Base-by-base conservation (phyloP, 225 moss, liverwort and hornwort species). In the Physcomitrellopsis africana region DNA sequence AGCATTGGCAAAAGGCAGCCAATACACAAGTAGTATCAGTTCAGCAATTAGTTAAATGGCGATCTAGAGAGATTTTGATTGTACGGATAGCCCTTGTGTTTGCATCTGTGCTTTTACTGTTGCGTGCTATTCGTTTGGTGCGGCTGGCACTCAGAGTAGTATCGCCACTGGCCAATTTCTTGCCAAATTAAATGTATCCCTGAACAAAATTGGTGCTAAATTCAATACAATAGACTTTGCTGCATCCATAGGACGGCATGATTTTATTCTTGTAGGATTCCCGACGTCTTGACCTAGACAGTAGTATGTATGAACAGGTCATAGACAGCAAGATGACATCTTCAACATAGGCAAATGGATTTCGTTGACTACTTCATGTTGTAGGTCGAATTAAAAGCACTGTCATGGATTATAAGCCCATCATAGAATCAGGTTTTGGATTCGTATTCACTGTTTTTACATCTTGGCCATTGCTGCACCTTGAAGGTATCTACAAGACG, bases 1-100 rank as follows among this genome's bases (percentile, higher is more conserved):
- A 89, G 74, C 89, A 85, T 3, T 89, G 89, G 89, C 89, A 89
- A 29, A 86, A 81, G 68, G 66, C 77, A 60, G 89, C 83, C 74
- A 89, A 89, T 45, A 89, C 89, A 24, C 63, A 83, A 67, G 51
- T 83, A 29, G 76, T 89, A 9, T 72, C 89, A 24, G 64, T 86
- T 10, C 78, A 77, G 45, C 79, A 77, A 65, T 66, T 89, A 60
- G 72, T 78, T 10, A 74, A 77, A 65, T 86, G 83, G 89, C 83
- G 86, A 79, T 67, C 77, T 9, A 77, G 79, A 68, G 89, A 89
- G 51, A 72, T 79, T 71, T 43, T 83, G 41, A 76, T 89, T 51
- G 89, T 89, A 60, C 83, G 89, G 54, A 17, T 81, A 19, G 76
- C 80, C 24, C 81, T 89, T 45, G 71, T 81, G 15, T 79, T 89